Base-by-base conservation (phyloP, 2,329 filamentous ascomycete genomes). In the Stachybotrys chlorohalonatus region DNA sequence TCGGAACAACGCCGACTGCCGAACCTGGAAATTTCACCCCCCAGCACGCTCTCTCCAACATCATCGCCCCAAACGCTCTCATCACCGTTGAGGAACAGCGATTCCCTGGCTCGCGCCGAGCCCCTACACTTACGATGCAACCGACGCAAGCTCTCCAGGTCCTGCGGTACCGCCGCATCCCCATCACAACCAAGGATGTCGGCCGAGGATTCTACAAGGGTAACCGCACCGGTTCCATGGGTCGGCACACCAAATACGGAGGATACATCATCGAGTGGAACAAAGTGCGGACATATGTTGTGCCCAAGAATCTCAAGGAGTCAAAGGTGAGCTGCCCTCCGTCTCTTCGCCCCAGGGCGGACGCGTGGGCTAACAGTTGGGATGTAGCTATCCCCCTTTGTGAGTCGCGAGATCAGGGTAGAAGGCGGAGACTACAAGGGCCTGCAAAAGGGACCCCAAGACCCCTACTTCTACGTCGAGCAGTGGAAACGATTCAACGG, bases 201-300 rank as follows among this genome's bases (percentile, higher is more conserved):
- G 89, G 87, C 70, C 90, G 90, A 68, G 93, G 92, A 62, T 99
- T 86, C 83, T 99, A 99, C 84, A 97, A 97, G 80, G 94, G 94
- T 68, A 96, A 88, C 64, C 81, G 92, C 50, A 87, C 90, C 1
- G 94, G 94, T 1, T 84, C 88, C 47, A 91, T 95, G 84, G 94
- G 94, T 70, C 74, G 78, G 13, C 90, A 95, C 74, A 92, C 89
- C 54, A 88, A 89, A 69, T 83, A 84, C 68, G 94, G 93, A 71
- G 86, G 86, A 52, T 99, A 94, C 72, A 70, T 84, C 50, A 85
- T 97, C 61, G 88, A 97, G 61, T 95, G 82, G 80, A 73, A 78
- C 54, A 96, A 95, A 74, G 90, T 97, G 66, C 86, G 93, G 71
- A 96, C 92, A 54, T 99, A 91, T 70, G 87, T 89, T 54, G 89